Evolutionary conservation across 345 rosid species (phyloP), one percentile per base, ranked within the genome.

Genomic region (Citropsis articulata): DNA sequence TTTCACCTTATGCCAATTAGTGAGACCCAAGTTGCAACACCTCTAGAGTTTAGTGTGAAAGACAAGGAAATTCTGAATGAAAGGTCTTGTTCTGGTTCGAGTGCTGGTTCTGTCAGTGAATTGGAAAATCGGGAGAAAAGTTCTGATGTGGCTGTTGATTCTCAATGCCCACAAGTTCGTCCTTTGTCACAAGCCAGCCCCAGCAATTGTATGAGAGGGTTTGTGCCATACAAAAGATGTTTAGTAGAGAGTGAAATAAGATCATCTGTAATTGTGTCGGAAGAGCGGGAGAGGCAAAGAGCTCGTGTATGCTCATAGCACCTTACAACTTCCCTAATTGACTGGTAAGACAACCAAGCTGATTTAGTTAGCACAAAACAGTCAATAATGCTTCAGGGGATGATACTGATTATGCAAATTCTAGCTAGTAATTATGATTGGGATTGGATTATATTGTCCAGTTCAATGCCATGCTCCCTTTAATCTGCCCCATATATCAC

Each of bases 221-320:
- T 89, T 69, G 88, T 87, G 56, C 92, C 93, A n/a, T 88, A 88
- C 83, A 91, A 90, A 86, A 89, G 98, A 83, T 91, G 94, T 81
- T 79, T 87, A 25, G 86, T 83, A 2, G 92, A 88, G 59, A 82
- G 87, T 80, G 92, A 91, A 38, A 62, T 81, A 40, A 84, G 82
- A 22, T 90, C 89, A 16, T 69, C 83, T 0, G 75, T 81, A 63
- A 65, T 76, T 40, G 78, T 71, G n/a, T 72, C 84, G 8, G 90
- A 89, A 67, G 89, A 89, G 72, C 86, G 82, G 35, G 84, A 77
- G 71, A 65, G 82, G 42, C 87, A 81, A 35, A 81, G 92, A 81
- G 85, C 90, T 9, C 83, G 91, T 59, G 83, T 87, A 16, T 90
- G 90, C 83, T 87, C 84, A 14, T 87, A 83, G 80, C 68, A 30